phyloP scores from a whole-genome alignment of 139 green algal species.

The Volvox reticuliferus region DNA sequence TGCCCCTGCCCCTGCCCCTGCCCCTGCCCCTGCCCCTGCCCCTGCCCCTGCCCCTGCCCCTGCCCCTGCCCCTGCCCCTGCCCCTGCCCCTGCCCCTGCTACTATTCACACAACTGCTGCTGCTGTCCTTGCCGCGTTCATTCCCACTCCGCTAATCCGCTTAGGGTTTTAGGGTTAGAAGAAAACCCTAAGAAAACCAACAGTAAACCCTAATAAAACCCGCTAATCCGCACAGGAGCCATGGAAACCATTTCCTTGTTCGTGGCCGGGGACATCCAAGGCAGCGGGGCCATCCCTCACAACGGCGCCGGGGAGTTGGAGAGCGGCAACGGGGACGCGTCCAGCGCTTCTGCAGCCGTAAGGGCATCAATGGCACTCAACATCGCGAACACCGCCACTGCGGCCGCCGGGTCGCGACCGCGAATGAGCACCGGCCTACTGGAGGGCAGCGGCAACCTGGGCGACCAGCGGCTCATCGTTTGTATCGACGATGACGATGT shows the following conservation, averaged over 20 bases:
- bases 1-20: too few species aligned
- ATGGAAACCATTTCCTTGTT: neutral
- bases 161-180: too few species aligned
- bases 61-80: too few species aligned
- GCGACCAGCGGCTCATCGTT: conserved; percentile 49
- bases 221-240: neutral
- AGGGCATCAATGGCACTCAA: neutral
- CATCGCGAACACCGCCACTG: neutral
- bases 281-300: neutral
- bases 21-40: too few species aligned
- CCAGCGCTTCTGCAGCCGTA: neutral
- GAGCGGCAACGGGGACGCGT: neutral
- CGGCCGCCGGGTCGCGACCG: neutral
- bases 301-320: neutral
- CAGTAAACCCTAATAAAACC: too few species aligned
- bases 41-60: too few species aligned
- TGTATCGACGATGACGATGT: conserved; percentile 67
- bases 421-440: neutral
- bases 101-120: too few species aligned
- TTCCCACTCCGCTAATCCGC: too few species aligned
- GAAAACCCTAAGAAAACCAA: too few species aligned
- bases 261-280: neutral
- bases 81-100: too few species aligned
- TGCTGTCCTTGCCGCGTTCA: too few species aligned
- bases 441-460: neutral